Evolutionary conservation across 1,284 basidiomycete genomes (phyloP).

Genomic region (Volvariella surrecta): DNA sequence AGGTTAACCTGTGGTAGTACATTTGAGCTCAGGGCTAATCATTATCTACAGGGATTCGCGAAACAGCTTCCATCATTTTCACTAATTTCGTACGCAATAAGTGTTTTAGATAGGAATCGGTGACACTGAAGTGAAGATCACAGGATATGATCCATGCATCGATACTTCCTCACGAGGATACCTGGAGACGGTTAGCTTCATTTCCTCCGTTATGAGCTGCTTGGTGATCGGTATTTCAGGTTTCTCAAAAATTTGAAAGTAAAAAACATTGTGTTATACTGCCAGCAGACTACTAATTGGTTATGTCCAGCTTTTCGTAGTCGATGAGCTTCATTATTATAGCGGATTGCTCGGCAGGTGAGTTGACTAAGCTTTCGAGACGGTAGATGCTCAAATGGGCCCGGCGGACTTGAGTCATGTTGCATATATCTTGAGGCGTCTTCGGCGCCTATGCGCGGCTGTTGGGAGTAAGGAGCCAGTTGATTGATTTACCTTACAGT

Average conservation of each 20-base stretch:
- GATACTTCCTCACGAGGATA: constrained; percentile 78
- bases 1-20: constrained; percentile 25
- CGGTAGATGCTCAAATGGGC: neutral
- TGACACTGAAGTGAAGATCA: too few species aligned
- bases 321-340: constrained; percentile 85
- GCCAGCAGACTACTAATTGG: neutral
- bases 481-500: neutral
- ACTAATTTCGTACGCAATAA: constrained; percentile 63
- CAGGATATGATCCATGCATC: constrained; percentile 89
- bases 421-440: constrained; percentile 68
- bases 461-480: constrained; percentile 65
- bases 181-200: constrained; percentile 60
- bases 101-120: neutral
- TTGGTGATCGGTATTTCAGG: constrained; percentile 24
- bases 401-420: constrained; percentile 51
- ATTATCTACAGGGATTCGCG: constrained; percentile 43
- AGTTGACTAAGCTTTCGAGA: neutral
- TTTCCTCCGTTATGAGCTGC: neutral
- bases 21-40: constrained; percentile 1
- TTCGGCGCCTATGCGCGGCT: constrained; percentile 76
- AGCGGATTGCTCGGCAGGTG: constrained; percentile 66
- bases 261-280: constrained; percentile 1
- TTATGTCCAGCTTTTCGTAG: constrained; percentile 50
- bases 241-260: constrained; percentile 68
- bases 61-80: constrained; percentile 61